Conservation (phyloP, 805 yeast genomes). For the Starmerella sirachaensis region DNA sequence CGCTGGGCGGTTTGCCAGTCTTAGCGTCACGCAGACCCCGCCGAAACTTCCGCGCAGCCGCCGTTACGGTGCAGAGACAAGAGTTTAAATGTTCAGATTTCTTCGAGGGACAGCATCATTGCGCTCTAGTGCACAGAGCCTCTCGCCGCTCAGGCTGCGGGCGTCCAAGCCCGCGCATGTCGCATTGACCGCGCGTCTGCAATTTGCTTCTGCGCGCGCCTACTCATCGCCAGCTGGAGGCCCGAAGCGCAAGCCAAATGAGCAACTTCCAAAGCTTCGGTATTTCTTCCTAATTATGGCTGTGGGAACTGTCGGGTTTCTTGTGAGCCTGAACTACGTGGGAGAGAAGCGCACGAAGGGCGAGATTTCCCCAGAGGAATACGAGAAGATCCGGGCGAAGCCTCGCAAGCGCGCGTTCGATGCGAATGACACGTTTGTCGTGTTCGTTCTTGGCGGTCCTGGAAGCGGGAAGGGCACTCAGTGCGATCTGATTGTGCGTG, state of each 20-base stretch:
- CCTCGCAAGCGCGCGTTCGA: constrained; percentile 37
- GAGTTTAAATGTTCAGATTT: background rate
- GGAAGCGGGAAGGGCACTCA: constrained; percentile 98
- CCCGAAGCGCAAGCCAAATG: background rate
- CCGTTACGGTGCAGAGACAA: too few species aligned
- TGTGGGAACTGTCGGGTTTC: constrained; percentile 27
- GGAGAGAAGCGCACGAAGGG: constrained; percentile 25
- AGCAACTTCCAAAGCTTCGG: constrained; percentile 26
- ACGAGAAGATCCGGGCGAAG: constrained; percentile 29
- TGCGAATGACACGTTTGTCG: constrained; percentile 58
- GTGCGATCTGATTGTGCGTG: constrained; percentile 70
- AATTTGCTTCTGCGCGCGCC: background rate
- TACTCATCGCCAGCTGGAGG: background rate
- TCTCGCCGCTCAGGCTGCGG: background rate
- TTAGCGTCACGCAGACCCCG: constrained; percentile 4
- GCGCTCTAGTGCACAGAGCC: background rate
- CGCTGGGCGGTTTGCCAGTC: too few species aligned
- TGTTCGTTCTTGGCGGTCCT: constrained; percentile 93
- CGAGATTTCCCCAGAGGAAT: constrained; percentile 27
- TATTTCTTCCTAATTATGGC: constrained; percentile 27
- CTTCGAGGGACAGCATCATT: background rate
- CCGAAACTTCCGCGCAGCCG: background rate
- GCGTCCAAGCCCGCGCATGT: background rate
- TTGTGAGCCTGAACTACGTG: constrained; percentile 21
- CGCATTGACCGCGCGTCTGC: background rate